A percentile compares a stretch with the other conserved stretches of the same genome.
phyloP scores from a whole-genome alignment of 169 alveolate species.

The Plasmodium berghei region DNA sequence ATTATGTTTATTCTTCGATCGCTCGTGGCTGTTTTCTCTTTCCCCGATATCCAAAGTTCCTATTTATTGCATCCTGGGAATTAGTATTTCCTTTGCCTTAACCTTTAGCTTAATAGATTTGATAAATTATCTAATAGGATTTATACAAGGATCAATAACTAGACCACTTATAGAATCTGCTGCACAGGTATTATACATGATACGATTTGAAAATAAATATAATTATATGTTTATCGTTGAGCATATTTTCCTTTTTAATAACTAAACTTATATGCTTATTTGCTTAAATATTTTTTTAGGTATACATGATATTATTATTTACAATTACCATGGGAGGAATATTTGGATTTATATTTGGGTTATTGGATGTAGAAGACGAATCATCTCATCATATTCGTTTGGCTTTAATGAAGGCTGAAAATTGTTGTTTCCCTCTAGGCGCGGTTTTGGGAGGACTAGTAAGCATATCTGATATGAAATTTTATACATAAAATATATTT shows the following conservation, averaged over 20 bases:
- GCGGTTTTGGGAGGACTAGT: conserved; percentile 93
- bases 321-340: conserved; percentile 94
- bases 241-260: background rate
- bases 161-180: conserved; percentile 92
- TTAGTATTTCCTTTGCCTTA: conserved; percentile 94
- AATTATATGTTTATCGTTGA: background rate
- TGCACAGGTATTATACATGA: conserved; percentile 84
- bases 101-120: conserved; percentile 94
- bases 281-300: conserved; percentile 73
- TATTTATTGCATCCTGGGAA: conserved; percentile 94
- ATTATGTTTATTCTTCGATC: conserved; percentile 92
- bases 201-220: too few relatives aligned
- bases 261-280: background rate
- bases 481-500: background rate
- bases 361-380: conserved; percentile 94
- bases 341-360: conserved; percentile 95
- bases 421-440: conserved; percentile 95
- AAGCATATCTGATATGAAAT: conserved; percentile 10
- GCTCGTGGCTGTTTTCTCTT: conserved; percentile 91
- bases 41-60: conserved; percentile 90
- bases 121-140: conserved; percentile 90
- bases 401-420: conserved; percentile 92
- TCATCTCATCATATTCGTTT: conserved; percentile 91
- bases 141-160: conserved; percentile 87
- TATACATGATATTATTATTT: conserved; percentile 88